Conservation (phyloP, 257 asterid genomes). For the Fraxinus anomala region DNA sequence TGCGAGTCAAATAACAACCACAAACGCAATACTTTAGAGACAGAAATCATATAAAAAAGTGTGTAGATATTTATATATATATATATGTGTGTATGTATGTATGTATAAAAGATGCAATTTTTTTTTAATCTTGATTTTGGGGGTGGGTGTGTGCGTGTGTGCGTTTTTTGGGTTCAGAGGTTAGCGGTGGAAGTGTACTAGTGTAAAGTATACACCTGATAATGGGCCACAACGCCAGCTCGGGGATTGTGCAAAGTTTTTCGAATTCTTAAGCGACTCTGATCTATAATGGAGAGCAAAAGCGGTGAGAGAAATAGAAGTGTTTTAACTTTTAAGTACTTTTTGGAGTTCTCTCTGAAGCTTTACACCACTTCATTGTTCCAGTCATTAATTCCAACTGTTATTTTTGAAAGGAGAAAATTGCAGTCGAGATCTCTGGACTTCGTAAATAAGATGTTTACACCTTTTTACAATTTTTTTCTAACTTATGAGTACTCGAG, state of each 20-base stretch:
- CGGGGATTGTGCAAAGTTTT: constrained; percentile 23
- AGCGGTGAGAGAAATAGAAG: background rate
- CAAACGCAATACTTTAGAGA: constrained; percentile 20
- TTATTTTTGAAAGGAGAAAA: background rate
- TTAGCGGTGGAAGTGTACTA: constrained; percentile 1
- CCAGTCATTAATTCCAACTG: background rate
- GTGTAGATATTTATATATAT: constrained; percentile 10
- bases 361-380: background rate
- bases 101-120: background rate
- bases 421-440: background rate
- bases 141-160: background rate
- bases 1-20: constrained; percentile 24
- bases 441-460: background rate
- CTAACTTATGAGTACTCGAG: no score
- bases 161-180: constrained; percentile 10
- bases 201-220: constrained; percentile 46
- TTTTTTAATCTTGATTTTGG: constrained; percentile 17
- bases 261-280: background rate
- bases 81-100: no score
- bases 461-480: no score
- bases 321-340: background rate
- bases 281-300: background rate
- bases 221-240: constrained; percentile 53
- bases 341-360: background rate
- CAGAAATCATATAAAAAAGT: background rate